Percentiles rank a stretch among this genome's conserved stretches.
Evolutionary conservation across 495 filamentous ascomycete species (phyloP).

Genomic region (Gamarada debralockiae): DNA sequence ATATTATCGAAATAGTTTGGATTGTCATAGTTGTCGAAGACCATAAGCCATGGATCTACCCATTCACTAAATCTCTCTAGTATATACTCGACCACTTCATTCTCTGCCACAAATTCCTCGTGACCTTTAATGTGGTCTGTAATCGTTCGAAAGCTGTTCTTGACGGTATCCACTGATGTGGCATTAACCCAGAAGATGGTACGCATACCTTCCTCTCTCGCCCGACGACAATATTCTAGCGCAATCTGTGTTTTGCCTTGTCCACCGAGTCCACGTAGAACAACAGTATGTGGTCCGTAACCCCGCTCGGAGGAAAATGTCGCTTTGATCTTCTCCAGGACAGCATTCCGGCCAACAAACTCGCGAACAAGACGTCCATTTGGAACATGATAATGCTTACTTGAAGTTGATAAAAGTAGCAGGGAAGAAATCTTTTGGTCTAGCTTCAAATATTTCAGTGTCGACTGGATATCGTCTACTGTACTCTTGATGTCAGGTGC

Average conservation of each 20-base stretch:
- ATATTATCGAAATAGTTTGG: no score
- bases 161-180: slow-evolving; percentile 11
- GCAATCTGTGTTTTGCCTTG: slow-evolving; percentile 35
- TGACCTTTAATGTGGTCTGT: neutral
- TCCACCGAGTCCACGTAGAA: slow-evolving; percentile 28
- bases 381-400: neutral
- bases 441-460: neutral
- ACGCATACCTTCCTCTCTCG: slow-evolving; percentile 7
- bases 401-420: neutral
- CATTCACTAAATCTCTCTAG: slow-evolving; percentile 17
- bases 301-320: neutral
- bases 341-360: slow-evolving; percentile 7
- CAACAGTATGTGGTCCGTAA: slow-evolving; percentile 10
- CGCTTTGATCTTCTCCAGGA: neutral
- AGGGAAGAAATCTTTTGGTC: neutral
- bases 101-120: no score
- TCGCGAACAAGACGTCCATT: slow-evolving; percentile 1
- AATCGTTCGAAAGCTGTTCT: slow-evolving; percentile 8
- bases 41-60: slow-evolving; percentile 20
- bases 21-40: no score
- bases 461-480: neutral
- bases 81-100: slow-evolving; percentile 14
- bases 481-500: neutral
- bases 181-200: slow-evolving; percentile 33
- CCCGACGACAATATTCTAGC: slow-evolving; percentile 26